Evolutionary conservation across 1,284 basidiomycete species (phyloP).

Genomic region (Ustilago esculenta): DNA sequence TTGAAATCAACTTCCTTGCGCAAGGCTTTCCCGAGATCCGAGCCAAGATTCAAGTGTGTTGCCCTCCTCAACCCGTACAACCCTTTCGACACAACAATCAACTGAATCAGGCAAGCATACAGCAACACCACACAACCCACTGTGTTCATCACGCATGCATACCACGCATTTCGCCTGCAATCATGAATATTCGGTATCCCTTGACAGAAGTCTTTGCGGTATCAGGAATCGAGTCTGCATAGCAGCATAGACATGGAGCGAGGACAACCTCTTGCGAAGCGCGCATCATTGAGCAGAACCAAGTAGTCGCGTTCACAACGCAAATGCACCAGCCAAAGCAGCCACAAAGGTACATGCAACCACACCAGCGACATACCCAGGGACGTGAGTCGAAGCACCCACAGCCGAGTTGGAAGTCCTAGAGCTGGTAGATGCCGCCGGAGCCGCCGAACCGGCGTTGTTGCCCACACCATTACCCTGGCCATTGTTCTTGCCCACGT

Average conservation of each 20-base stretch:
- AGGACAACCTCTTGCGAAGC: too few relatives aligned
- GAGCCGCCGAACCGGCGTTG: slow-evolving; percentile 5
- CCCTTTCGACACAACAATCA: too few relatives aligned
- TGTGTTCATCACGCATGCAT: too few relatives aligned
- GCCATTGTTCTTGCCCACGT: slow-evolving; percentile 6
- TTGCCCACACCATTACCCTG: neutral
- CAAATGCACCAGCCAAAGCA: slow-evolving; percentile 29
- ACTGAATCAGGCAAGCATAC: too few relatives aligned
- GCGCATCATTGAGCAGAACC: too few relatives aligned
- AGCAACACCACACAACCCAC: too few relatives aligned
- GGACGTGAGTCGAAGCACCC: slow-evolving; percentile 4
- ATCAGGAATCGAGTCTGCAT: too few relatives aligned
- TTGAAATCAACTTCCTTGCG: slow-evolving; percentile 11
- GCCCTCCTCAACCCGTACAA: too few relatives aligned
- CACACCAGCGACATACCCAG: slow-evolving; percentile 16
- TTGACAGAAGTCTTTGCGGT: too few relatives aligned
- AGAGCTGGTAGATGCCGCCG: slow-evolving; percentile 6
- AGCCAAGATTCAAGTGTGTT: neutral
- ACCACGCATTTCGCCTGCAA: too few relatives aligned
- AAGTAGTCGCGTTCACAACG: slow-evolving; percentile 3
- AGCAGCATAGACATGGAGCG: too few relatives aligned
- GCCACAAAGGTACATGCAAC: slow-evolving; percentile 21
- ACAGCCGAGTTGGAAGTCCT: slow-evolving; percentile 14
- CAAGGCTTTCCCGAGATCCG: slow-evolving; percentile 2
- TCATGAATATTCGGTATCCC: too few relatives aligned